phyloP scores from a whole-genome alignment of 371 early-diverging fungal genomes.

The Mucor piriformis region DNA sequence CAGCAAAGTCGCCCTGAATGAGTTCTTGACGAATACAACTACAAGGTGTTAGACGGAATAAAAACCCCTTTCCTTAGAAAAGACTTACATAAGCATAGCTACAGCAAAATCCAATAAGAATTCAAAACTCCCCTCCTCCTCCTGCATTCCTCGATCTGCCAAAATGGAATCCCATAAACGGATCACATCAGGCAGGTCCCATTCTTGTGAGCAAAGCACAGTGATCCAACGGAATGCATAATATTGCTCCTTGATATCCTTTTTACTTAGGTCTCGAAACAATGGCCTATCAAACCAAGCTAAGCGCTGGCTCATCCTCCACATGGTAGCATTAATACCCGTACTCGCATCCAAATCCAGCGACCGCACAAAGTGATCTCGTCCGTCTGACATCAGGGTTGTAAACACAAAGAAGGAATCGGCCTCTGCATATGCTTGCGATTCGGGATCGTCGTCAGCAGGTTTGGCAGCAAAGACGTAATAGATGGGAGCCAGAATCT shows the following conservation, averaged over 20 bases:
- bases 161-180: constrained; percentile 86
- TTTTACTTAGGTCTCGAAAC: constrained; percentile 65
- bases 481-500: constrained; percentile 83
- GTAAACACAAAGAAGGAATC: constrained; percentile 86
- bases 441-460: constrained; percentile 53
- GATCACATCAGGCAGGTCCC: constrained; percentile 80
- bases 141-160: constrained; percentile 60
- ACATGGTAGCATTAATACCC: constrained; percentile 67
- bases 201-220: constrained; percentile 83
- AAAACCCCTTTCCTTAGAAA: neutral
- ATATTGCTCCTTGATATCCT: constrained; percentile 76
- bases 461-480: constrained; percentile 66
- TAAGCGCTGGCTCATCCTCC: constrained; percentile 62
- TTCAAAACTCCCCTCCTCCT: constrained; percentile 57
- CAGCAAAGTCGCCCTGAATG: constrained; percentile 63
- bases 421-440: constrained; percentile 81
- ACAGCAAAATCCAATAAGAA: constrained; percentile 77
- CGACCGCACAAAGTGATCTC: constrained; percentile 82
- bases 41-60: too few relatives aligned
- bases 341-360: constrained; percentile 63
- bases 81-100: constrained; percentile 76
- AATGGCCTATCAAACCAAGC: constrained; percentile 63
- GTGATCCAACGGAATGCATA: constrained; percentile 89
- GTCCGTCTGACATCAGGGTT: constrained; percentile 68
- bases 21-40: constrained; percentile 65